Base-by-base conservation (phyloP, 306 rosid species). In the Rosa persica region DNA sequence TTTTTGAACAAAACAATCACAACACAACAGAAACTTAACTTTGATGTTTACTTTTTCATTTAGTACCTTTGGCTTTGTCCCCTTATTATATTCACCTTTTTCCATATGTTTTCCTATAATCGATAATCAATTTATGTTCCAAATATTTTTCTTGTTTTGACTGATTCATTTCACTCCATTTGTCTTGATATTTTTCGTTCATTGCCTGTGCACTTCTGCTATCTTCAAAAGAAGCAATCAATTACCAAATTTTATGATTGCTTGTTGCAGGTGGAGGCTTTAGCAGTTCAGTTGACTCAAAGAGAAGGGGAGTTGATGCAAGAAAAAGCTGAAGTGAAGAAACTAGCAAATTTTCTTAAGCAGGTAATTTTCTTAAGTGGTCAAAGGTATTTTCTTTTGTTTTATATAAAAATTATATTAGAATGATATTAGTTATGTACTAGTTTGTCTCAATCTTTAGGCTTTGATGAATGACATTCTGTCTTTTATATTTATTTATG, bases 271-370 rank as follows among this genome's bases (percentile, higher is more conserved):
- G 92, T 88, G 62, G 92, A 86, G 86, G 97, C 98, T 78, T 86
- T 94, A 48, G 95, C 97, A 51, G 91, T 94, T 82, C 98, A 94
- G 76, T 83, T 94, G 87, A 92, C 95, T 79, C 97, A 84, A 68
- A 84, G 91, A 62, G 91, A 88, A 85, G 91, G 91, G 70, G 89
- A 88, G 80, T 61, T 88, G 46, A 76, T 91, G 82, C 98, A 87
- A 91, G 99, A 95, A 85, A 95, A 93, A 86, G 74, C 98, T 6
- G 99, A 95, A 85, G 99, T 95, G 81, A 95, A 93, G 89, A 93
- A 87, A 85, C 87, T 95, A 68, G 97, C 98, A 77, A 91, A 80
- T 85, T 95, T 95, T 91, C 98, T 95, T 82, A 95, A 95, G 90
- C 96, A 91, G 98, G 99, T 91, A 85, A 84, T 55, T 76, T 70